phyloP scores from a whole-genome alignment of 331 rosid species.

The Prunus yedoensis region DNA sequence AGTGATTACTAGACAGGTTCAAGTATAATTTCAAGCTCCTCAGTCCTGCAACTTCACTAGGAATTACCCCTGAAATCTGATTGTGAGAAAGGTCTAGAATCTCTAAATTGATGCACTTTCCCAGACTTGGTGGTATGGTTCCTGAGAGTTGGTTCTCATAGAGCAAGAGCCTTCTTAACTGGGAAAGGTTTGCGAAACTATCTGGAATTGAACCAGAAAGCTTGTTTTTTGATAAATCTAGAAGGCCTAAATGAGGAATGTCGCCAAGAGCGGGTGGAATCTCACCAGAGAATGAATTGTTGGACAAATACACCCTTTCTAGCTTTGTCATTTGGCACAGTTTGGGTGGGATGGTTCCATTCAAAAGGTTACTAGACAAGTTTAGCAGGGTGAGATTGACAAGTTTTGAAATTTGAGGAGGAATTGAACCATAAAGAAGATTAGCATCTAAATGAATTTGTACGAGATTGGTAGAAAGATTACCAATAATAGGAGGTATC shows the following conservation, averaged over 20 bases:
- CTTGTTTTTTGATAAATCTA: slow-evolving; percentile 73
- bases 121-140: slow-evolving; percentile 72
- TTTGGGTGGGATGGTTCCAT: slow-evolving; percentile 70
- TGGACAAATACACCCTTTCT: slow-evolving; percentile 73
- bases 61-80: slow-evolving; percentile 62
- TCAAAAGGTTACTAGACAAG: slow-evolving; percentile 70
- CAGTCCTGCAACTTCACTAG: slow-evolving; percentile 77
- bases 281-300: slow-evolving; percentile 78
- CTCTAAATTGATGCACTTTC: slow-evolving; percentile 75
- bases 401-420: slow-evolving; percentile 68
- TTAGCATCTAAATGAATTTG: slow-evolving; percentile 67
- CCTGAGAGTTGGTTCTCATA: slow-evolving; percentile 72
- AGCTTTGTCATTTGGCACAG: slow-evolving; percentile 55
- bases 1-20: slow-evolving; percentile 68
- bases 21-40: slow-evolving; percentile 76
- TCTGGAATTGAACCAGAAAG: slow-evolving; percentile 86
- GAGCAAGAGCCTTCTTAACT: slow-evolving; percentile 75
- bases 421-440: slow-evolving; percentile 67
- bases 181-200: slow-evolving; percentile 72
- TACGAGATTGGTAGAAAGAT: slow-evolving; percentile 56
- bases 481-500: slow-evolving; percentile 67
- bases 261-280: slow-evolving; percentile 67
- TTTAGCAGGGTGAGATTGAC: slow-evolving; percentile 70
- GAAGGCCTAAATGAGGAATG: slow-evolving; percentile 72
- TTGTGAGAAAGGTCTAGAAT: slow-evolving; percentile 82